phyloP scores from a whole-genome alignment of 106 monocot species.

The Allium sativum region DNA sequence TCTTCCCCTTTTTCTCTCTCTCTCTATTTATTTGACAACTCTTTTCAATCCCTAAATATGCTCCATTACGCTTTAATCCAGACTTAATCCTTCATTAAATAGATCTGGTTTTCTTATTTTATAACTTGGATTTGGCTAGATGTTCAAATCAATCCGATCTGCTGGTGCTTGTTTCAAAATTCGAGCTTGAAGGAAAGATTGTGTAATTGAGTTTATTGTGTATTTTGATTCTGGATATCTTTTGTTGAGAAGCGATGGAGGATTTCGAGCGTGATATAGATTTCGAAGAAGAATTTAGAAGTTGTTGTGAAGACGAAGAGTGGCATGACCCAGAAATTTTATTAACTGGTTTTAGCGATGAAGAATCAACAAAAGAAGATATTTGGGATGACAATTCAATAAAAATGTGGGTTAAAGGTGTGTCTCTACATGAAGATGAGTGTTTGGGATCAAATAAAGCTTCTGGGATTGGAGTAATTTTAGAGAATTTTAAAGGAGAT shows the following conservation, averaged over 20 bases:
- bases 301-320: conserved; percentile 68
- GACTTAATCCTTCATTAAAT: neutral
- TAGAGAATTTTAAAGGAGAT: conserved; percentile 35
- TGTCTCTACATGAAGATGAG: conserved; percentile 31
- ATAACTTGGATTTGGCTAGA: no score
- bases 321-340: conserved; percentile 66
- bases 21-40: neutral
- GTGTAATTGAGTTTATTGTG: neutral
- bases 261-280: conserved; percentile 14
- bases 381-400: conserved; percentile 46
- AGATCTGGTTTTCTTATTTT: neutral
- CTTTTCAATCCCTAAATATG: neutral
- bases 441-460: conserved; percentile 22
- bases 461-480: conserved; percentile 78
- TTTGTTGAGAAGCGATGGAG: neutral
- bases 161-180: neutral
- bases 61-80: neutral
- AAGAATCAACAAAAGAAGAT: conserved; percentile 13
- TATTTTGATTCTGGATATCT: neutral
- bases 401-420: conserved; percentile 75
- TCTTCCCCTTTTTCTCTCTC: neutral
- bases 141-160: neutral
- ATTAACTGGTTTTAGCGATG: conserved; percentile 1
- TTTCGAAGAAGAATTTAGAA: conserved; percentile 65
- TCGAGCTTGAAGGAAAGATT: conserved; percentile 3